These are phyloP conservation scores for Paecilomyces niveus DNA, from an alignment of 2,329 filamentous ascomycete genomes.

Conservation along the genomic window DNA sequence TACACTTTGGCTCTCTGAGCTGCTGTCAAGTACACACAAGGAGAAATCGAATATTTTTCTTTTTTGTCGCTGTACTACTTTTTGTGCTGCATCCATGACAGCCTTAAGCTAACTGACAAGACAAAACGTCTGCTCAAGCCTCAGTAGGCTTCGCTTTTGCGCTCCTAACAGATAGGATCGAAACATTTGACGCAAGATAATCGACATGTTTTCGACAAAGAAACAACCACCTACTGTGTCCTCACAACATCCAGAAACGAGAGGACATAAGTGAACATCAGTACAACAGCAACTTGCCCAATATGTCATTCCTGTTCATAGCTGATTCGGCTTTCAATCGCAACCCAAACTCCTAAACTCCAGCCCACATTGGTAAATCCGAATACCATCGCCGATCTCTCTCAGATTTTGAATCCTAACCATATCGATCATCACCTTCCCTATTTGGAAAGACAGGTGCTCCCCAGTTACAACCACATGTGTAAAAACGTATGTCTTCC, in stretches of 20 bases:
- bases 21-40: slow-evolving; percentile 3
- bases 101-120: neutral
- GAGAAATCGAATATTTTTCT: slow-evolving; percentile 5
- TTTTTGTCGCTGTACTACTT: neutral
- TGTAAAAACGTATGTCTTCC: neutral
- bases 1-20: slow-evolving; percentile 3
- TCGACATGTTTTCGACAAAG: neutral
- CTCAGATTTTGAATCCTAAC: too few species aligned
- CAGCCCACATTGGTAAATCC: neutral
- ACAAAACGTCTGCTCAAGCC: neutral
- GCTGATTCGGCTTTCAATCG: neutral
- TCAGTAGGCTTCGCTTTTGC: neutral
- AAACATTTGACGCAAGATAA: neutral
- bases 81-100: neutral
- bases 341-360: neutral
- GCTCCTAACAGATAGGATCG: neutral
- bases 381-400: neutral
- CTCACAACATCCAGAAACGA: neutral
- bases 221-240: neutral
- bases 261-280: too few species aligned
- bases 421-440: neutral
- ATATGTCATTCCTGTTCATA: neutral
- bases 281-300: too few species aligned
- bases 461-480: neutral
- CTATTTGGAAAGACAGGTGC: neutral